A percentile compares a stretch with the other conserved stretches of the same genome.
Evolutionary conservation across 2,329 filamentous ascomycete genomes (phyloP).

Genomic region (Tolypocladium tropicale): DNA sequence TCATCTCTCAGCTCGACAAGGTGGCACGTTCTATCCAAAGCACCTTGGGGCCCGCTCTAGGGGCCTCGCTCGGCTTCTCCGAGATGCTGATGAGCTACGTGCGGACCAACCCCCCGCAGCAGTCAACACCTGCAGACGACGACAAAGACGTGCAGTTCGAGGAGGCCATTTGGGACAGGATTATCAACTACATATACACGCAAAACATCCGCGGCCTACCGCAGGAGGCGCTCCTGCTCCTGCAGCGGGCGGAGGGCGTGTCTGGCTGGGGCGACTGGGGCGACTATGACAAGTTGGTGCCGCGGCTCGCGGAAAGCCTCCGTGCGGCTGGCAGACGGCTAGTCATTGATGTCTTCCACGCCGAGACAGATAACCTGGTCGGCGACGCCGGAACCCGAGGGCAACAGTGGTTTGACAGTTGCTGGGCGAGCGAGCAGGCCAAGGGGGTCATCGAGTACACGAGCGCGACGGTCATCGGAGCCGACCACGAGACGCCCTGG

Average conservation of each 20-base stretch:
- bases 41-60: slow-evolving; percentile 9
- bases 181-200: slow-evolving; percentile 12
- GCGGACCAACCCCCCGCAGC: neutral
- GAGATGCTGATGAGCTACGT: neutral
- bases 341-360: slow-evolving; percentile 15
- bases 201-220: slow-evolving; percentile 15
- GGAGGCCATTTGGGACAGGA: slow-evolving; percentile 6
- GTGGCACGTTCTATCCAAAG: slow-evolving; percentile 10
- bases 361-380: slow-evolving; percentile 17
- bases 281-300: slow-evolving; percentile 18
- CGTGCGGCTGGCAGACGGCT: slow-evolving; percentile 7
- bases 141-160: slow-evolving; percentile 9
- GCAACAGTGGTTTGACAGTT: slow-evolving; percentile 16
- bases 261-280: slow-evolving; percentile 18
- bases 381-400: slow-evolving; percentile 14
- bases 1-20: slow-evolving; percentile 10
- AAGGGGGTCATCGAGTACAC: slow-evolving; percentile 11
- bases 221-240: slow-evolving; percentile 15
- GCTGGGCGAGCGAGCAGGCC: slow-evolving; percentile 9
- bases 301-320: slow-evolving; percentile 11
- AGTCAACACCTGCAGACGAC: neutral
- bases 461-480: slow-evolving; percentile 10
- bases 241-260: slow-evolving; percentile 11
- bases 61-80: slow-evolving; percentile 3
- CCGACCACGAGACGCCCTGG: slow-evolving; percentile 18